A percentile compares a stretch with the other conserved stretches of the same genome.
phyloP scores from a whole-genome alignment of 1,284 basidiomycete genomes.

The Cutaneotrichosporon mucoides region DNA sequence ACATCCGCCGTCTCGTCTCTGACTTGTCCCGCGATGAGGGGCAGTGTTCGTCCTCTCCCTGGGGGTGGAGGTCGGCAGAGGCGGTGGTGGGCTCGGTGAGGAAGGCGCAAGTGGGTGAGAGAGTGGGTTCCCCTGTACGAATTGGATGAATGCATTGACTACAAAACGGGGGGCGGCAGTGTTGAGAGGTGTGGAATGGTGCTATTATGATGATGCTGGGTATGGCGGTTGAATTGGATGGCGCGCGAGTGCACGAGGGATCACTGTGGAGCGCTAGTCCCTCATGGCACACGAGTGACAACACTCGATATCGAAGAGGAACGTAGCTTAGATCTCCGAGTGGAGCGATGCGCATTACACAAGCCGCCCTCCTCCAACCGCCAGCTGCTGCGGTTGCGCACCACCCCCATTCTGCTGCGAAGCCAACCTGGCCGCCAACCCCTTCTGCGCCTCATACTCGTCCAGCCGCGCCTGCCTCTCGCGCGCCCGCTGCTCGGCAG shows the following conservation, averaged over 20 bases:
- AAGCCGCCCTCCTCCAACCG: not conserved
- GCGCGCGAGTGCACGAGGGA: too few relatives aligned
- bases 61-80: not conserved
- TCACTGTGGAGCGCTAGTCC: too few relatives aligned
- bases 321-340: too few relatives aligned
- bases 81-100: not conserved
- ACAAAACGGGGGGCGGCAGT: not conserved
- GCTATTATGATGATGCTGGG: not conserved
- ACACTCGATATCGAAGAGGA: too few relatives aligned
- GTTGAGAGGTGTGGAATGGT: not conserved
- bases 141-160: conserved; percentile 29
- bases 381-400: not conserved
- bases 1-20: not conserved
- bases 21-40: not conserved
- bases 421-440: conserved; percentile 25
- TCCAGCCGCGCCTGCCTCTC: conserved; percentile 31
- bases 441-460: conserved; percentile 42
- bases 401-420: conserved; percentile 15
- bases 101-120: conserved; percentile 4
- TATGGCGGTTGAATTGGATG: not conserved
- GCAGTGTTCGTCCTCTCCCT: not conserved
- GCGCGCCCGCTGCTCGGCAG: conserved; percentile 24
- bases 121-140: conserved; percentile 24
- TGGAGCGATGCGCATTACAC: not conserved
- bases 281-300: too few relatives aligned